phyloP scores from a whole-genome alignment of 257 asterid genomes.

The Coffea eugenioides region DNA sequence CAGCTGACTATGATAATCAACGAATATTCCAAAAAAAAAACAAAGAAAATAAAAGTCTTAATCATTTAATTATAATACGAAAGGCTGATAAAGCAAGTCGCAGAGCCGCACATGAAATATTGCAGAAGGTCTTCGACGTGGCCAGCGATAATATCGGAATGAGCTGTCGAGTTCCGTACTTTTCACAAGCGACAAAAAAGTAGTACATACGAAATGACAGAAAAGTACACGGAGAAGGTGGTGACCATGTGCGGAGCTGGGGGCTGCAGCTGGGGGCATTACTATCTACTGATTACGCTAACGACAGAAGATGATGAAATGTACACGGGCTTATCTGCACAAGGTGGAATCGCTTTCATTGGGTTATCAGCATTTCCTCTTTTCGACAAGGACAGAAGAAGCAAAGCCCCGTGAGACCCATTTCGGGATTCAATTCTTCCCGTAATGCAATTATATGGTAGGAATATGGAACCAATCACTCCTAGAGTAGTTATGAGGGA shows the following conservation, averaged over 20 bases:
- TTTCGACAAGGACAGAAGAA: background rate
- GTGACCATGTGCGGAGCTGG: background rate
- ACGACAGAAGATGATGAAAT: background rate
- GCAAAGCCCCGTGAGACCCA: background rate
- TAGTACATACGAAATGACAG: too few species aligned
- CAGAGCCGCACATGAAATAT: background rate
- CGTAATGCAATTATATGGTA: too few species aligned
- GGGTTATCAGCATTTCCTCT: background rate
- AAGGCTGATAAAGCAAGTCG: too few species aligned
- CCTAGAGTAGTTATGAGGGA: too few species aligned
- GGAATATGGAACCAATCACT: too few species aligned
- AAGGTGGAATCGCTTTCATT: background rate
- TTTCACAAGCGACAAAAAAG: background rate
- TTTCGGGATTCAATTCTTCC: background rate
- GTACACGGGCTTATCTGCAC: background rate
- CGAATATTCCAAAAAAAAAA: too few species aligned
- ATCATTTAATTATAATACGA: too few species aligned
- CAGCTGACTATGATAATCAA: too few species aligned
- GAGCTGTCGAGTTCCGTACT: conserved; percentile 8
- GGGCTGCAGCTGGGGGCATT: background rate
- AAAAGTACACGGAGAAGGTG: too few species aligned
- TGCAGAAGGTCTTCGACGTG: background rate
- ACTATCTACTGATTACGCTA: too few species aligned
- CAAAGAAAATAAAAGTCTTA: too few species aligned
- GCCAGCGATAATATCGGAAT: background rate